Percentiles rank a stretch among this genome's conserved stretches.
Evolutionary conservation across 2,329 filamentous ascomycete species (phyloP).

Genomic region (Arthrocladium fulminans): DNA sequence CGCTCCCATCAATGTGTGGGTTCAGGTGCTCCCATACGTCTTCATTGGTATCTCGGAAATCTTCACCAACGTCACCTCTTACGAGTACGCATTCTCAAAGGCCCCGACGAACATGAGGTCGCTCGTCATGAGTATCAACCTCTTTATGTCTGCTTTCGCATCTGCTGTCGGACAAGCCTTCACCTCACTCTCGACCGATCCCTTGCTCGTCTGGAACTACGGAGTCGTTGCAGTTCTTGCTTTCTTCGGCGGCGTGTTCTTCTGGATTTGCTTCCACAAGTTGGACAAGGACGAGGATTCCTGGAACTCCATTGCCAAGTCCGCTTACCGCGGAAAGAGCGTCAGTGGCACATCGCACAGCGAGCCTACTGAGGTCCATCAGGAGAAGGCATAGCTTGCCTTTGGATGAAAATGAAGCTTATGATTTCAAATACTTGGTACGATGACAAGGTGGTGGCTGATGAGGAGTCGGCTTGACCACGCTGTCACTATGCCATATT

Average conservation of each 20-base stretch:
- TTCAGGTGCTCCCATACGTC: constrained; percentile 42
- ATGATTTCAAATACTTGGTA: too few relatives aligned
- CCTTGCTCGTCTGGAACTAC: constrained; percentile 66
- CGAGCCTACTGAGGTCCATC: background rate
- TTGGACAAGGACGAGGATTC: constrained; percentile 60
- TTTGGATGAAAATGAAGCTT: background rate
- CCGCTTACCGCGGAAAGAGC: constrained; percentile 7
- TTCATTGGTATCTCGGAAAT: constrained; percentile 50
- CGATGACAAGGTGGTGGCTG: too few relatives aligned
- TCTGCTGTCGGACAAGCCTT: constrained; percentile 63
- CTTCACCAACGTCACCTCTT: constrained; percentile 57
- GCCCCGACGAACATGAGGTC: constrained; percentile 60
- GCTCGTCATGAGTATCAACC: constrained; percentile 57
- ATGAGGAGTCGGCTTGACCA: background rate
- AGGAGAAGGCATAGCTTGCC: constrained; percentile 5
- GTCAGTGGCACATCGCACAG: background rate
- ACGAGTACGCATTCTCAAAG: constrained; percentile 68
- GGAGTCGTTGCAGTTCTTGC: constrained; percentile 53
- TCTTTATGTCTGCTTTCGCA: constrained; percentile 63
- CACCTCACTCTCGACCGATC: constrained; percentile 53
- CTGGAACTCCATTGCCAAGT: constrained; percentile 42
- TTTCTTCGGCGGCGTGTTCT: constrained; percentile 52
- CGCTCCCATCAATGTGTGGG: constrained; percentile 30
- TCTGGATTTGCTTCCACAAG: constrained; percentile 59
- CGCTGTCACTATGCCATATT: background rate